A percentile compares a stretch with the other conserved stretches of the same genome.
phyloP scores from a whole-genome alignment of 2,329 filamentous ascomycete genomes.

The Epichloe hybrida region DNA sequence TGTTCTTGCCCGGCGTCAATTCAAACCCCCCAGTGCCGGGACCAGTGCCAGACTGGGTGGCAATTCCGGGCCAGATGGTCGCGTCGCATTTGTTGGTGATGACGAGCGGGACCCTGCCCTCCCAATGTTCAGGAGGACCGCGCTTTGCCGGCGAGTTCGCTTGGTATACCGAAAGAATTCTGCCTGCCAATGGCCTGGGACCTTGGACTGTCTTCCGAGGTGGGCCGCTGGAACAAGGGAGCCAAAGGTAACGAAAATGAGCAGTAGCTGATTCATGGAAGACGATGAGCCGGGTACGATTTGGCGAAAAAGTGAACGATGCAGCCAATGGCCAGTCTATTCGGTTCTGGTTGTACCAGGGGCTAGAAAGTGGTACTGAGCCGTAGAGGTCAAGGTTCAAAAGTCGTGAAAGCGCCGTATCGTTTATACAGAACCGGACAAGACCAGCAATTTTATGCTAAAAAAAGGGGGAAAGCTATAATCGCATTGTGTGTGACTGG shows the following conservation, averaged over 20 bases:
- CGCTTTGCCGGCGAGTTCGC: constrained; percentile 13
- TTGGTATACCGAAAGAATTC: constrained; percentile 15
- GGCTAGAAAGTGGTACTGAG: background rate
- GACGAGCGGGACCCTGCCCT: constrained; percentile 42
- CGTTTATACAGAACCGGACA: background rate
- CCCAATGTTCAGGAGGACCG: constrained; percentile 19
- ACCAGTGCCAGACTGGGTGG: constrained; percentile 57
- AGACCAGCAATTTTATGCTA: background rate
- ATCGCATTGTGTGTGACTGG: background rate
- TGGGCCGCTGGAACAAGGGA: constrained; percentile 9
- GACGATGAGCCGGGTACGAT: background rate
- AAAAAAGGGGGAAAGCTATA: background rate
- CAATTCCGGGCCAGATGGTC: constrained; percentile 63
- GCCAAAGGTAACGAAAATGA: constrained; percentile 11
- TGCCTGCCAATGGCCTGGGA: constrained; percentile 13
- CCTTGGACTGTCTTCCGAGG: constrained; percentile 7
- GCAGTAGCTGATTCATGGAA: constrained; percentile 11
- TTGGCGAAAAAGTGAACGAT: background rate
- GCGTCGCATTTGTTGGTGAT: constrained; percentile 61
- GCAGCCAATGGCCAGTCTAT: background rate
- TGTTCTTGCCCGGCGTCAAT: constrained; percentile 43
- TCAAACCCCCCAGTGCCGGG: constrained; percentile 56
- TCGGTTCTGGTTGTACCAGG: background rate
- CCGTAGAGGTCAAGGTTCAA: background rate
- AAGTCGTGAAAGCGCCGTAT: background rate